These are phyloP conservation scores for Phyllosticta ampelicida DNA, from an alignment of 2,329 filamentous ascomycete species.

Conservation along the genomic window DNA sequence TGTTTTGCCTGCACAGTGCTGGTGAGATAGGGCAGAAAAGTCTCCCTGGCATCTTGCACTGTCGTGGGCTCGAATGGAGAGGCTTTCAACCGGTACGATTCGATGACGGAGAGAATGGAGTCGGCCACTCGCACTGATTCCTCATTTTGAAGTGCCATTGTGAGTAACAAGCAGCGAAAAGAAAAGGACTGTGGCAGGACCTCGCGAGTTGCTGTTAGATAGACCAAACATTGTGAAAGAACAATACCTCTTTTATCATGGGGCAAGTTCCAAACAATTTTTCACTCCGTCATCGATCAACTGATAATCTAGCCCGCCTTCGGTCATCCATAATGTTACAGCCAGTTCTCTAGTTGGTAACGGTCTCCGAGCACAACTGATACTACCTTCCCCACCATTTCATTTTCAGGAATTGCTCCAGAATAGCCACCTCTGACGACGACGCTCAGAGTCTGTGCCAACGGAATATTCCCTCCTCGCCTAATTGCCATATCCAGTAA, in stretches of 20 bases:
- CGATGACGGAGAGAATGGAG: conserved; percentile 6
- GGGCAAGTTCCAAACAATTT: neutral
- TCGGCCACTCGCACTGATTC: conserved; percentile 1
- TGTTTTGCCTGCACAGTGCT: conserved; percentile 19
- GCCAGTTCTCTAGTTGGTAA: neutral
- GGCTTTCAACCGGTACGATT: conserved; percentile 7
- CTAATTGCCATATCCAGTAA: neutral
- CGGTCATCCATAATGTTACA: neutral
- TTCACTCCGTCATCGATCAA: neutral
- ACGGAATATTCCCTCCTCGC: neutral
- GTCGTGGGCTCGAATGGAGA: conserved; percentile 9
- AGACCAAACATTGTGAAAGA: neutral
- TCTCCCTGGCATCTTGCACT: conserved; percentile 1
- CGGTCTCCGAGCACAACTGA: neutral
- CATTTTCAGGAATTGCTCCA: neutral
- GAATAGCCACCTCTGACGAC: neutral
- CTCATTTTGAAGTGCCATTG: neutral
- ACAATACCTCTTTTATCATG: neutral
- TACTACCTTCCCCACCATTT: neutral
- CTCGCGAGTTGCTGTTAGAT: neutral
- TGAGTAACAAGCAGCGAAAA: neutral
- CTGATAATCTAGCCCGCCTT: neutral
- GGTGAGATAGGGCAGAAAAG: conserved; percentile 9
- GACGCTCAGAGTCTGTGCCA: neutral
- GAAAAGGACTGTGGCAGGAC: neutral